Conservation (phyloP, 306 rosid species). For the Cicer pinnatifidum region DNA sequence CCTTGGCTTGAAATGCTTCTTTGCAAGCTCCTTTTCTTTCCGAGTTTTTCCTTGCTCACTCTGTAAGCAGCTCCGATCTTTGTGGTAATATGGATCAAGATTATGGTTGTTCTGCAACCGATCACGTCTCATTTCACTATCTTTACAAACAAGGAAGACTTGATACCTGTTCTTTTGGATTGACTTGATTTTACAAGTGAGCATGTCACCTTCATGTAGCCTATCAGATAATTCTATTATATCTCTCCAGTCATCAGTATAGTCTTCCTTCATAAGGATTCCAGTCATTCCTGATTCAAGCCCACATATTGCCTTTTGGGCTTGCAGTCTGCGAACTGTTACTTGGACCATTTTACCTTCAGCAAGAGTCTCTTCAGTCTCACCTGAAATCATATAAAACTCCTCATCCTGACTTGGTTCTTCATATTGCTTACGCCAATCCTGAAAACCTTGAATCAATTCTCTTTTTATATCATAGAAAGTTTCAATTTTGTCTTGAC, state of each 20-base stretch:
- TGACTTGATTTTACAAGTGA: conserved; percentile 94
- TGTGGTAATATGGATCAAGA: conserved; percentile 76
- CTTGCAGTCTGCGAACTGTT: conserved; percentile 83
- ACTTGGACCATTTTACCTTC: conserved; percentile 96
- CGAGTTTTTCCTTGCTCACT: conserved; percentile 83
- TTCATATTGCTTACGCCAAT: conserved; percentile 97
- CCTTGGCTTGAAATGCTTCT: conserved; percentile 94
- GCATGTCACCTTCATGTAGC: conserved; percentile 83
- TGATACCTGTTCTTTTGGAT: conserved; percentile 93
- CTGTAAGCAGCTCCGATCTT: conserved; percentile 78
- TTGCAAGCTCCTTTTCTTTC: conserved; percentile 90
- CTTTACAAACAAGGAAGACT: conserved; percentile 85
- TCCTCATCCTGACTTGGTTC: conserved; percentile 97
- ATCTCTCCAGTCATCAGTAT: conserved; percentile 88
- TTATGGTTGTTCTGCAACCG: conserved; percentile 60
- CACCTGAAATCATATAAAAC: conserved; percentile 95
- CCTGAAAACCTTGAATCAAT: conserved; percentile 92
- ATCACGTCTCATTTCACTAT: conserved; percentile 90
- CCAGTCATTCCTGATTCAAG: conserved; percentile 98
- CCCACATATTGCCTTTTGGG: conserved; percentile 82
- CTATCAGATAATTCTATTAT: conserved; percentile 82
- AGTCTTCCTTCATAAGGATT: conserved; percentile 93
- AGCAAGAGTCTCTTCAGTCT: conserved; percentile 89
- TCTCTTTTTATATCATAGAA: conserved; percentile 85
- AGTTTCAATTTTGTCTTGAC: conserved; percentile 72